Conservation (phyloP, 441 rosid species). For the Flueggea neowawraea region DNA sequence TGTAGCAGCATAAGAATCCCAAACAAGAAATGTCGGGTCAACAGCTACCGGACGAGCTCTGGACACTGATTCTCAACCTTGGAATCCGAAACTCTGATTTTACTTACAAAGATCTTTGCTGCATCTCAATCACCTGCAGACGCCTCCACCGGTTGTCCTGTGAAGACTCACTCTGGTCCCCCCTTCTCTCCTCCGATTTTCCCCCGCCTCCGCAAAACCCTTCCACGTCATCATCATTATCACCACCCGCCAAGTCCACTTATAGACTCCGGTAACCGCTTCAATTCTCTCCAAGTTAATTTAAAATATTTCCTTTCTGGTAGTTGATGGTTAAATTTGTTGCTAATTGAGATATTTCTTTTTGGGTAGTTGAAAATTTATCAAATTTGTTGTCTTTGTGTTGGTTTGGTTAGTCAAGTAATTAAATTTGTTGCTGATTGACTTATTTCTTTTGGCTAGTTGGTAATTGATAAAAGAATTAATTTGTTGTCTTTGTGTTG, state of each 20-base stretch:
- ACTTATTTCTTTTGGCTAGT: no score
- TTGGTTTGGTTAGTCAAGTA: no score
- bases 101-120: slow-evolving; percentile 60
- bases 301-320: no score
- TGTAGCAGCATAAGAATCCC: no score
- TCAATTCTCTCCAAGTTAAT: not conserved
- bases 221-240: slow-evolving; percentile 5
- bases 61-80: slow-evolving; percentile 60
- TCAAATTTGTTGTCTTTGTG: no score
- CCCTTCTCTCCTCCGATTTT: slow-evolving; percentile 51
- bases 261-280: slow-evolving; percentile 41
- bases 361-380: not conserved
- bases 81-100: slow-evolving; percentile 42
- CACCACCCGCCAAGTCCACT: slow-evolving; percentile 34
- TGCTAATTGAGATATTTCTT: no score
- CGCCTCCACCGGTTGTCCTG: slow-evolving; percentile 63
- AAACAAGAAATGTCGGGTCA: not conserved
- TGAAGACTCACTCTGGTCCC: slow-evolving; percentile 67
- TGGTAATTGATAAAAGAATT: no score
- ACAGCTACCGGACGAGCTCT: slow-evolving; percentile 66
- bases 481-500: not conserved
- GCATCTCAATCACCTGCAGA: slow-evolving; percentile 75
- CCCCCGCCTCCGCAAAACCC: slow-evolving; percentile 11
- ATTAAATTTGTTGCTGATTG: no score
- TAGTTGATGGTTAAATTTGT: no score